Evolutionary conservation across 345 rosid genomes (phyloP).

Genomic region (thale cress (Arabidopsis thaliana)): TAIR10.1 NC_003075.7:8248501-8249000

Average conservation of each 20-base stretch:
- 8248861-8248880: conserved; percentile 11
- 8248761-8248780: conserved; percentile 72
- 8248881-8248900: conserved; percentile 63
- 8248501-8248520: conserved; percentile 2
- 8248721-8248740: conserved; percentile 63
- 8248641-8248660: conserved; percentile 65
- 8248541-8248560: conserved; percentile 62
- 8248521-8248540: conserved; percentile 47
- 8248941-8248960: conserved; percentile 56
- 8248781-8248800: conserved; percentile 27
- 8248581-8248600: conserved; percentile 73
- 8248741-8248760: conserved; percentile 73
- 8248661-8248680: conserved; percentile 68
- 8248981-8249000: conserved; percentile 86
- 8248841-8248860: not conserved
- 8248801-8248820: conserved; percentile 19
- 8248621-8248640: conserved; percentile 65
- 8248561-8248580: conserved; percentile 78
- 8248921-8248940: conserved; percentile 54
- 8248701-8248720: conserved; percentile 79
- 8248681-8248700: conserved; percentile 67
- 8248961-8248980: conserved; percentile 65
- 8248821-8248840: conserved; percentile 9
- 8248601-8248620: conserved; percentile 58
- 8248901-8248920: conserved; percentile 57